Evolutionary conservation across 768 basidiomycete genomes (phyloP).

Genomic region (Suillus decipiens): DNA sequence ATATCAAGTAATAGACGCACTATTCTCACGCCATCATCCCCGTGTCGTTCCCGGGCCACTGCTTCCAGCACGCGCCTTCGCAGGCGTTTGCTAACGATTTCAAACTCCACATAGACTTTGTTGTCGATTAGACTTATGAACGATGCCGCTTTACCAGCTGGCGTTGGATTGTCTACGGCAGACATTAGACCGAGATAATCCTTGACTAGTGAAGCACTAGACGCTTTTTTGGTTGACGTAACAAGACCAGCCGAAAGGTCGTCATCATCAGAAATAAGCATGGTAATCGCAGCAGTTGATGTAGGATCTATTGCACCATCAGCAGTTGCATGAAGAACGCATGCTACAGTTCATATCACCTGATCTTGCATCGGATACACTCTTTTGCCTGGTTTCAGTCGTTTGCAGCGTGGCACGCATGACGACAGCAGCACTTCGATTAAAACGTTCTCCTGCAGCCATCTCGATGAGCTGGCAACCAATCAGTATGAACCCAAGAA

Average conservation of each 20-base stretch:
- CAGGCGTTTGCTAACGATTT: slow-evolving; percentile 65
- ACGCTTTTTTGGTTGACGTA: slow-evolving; percentile 52
- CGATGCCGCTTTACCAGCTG: slow-evolving; percentile 64
- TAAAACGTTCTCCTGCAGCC: slow-evolving; percentile 80
- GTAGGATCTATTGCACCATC: slow-evolving; percentile 52
- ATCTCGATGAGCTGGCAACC: slow-evolving; percentile 67
- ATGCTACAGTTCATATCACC: slow-evolving; percentile 39
- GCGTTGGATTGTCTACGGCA: slow-evolving; percentile 79
- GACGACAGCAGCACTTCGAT: slow-evolving; percentile 69
- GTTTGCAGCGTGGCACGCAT: slow-evolving; percentile 71
- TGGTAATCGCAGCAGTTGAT: slow-evolving; percentile 62
- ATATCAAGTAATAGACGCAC: slow-evolving; percentile 74
- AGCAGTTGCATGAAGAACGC: slow-evolving; percentile 1
- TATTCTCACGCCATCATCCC: slow-evolving; percentile 80
- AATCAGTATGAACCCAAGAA: slow-evolving; percentile 16
- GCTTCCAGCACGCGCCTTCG: slow-evolving; percentile 74
- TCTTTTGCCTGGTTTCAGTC: slow-evolving; percentile 64
- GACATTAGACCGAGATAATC: slow-evolving; percentile 83
- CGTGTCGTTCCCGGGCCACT: slow-evolving; percentile 80
- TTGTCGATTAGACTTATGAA: slow-evolving; percentile 72
- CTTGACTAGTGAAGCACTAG: slow-evolving; percentile 62
- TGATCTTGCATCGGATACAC: slow-evolving; percentile 62
- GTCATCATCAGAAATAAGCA: slow-evolving; percentile 63
- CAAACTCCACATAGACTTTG: slow-evolving; percentile 82
- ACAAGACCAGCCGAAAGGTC: slow-evolving; percentile 65